phyloP scores from a whole-genome alignment of 768 basidiomycete genomes.

The Chlorophyllum brunneum region DNA sequence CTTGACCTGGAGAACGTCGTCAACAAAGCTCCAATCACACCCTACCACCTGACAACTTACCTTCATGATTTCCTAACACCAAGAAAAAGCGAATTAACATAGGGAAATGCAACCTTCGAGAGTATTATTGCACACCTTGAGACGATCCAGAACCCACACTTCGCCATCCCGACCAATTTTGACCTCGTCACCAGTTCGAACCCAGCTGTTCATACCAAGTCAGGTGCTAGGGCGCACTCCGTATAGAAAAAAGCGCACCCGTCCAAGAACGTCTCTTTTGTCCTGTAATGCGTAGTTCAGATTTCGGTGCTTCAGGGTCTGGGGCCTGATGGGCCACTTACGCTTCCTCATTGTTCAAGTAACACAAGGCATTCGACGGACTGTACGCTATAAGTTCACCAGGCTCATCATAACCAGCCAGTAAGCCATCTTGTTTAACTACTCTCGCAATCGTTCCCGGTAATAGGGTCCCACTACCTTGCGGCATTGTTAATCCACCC shows the following conservation, averaged over 20 bases:
- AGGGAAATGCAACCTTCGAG: neutral
- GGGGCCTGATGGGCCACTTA: constrained; percentile 30
- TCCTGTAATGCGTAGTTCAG: constrained; percentile 32
- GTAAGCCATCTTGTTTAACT: constrained; percentile 52
- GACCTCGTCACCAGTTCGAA: constrained; percentile 66
- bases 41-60: constrained; percentile 13
- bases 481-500: neutral
- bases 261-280: constrained; percentile 63
- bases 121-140: constrained; percentile 43
- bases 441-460: constrained; percentile 55
- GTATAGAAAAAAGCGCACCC: constrained; percentile 37
- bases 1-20: constrained; percentile 43
- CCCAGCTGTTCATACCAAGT: constrained; percentile 44
- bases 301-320: neutral
- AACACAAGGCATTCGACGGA: constrained; percentile 53
- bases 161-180: constrained; percentile 50
- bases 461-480: constrained; percentile 49
- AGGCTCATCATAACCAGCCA: constrained; percentile 50
- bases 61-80: constrained; percentile 44
- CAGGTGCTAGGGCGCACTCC: neutral
- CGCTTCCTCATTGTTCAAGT: constrained; percentile 59
- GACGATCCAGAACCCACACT: constrained; percentile 56
- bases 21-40: neutral
- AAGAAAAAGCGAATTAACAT: neutral
- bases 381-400: constrained; percentile 58